These are phyloP conservation scores for Penicillium riverlandense DNA, from an alignment of 495 filamentous ascomycete species.

Conservation along the genomic window DNA sequence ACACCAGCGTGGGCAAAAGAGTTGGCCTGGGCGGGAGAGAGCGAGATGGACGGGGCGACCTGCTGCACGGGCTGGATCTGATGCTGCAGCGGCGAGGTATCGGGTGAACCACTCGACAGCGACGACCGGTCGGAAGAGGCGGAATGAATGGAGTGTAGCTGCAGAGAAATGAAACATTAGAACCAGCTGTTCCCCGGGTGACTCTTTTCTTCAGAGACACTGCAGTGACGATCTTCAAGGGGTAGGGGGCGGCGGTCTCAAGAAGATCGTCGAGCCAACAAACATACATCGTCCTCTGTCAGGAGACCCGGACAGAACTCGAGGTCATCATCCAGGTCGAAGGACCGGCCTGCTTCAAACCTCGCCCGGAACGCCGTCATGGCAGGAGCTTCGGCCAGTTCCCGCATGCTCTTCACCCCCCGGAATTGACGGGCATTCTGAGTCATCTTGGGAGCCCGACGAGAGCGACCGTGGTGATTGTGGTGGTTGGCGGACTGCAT, in stretches of 20 bases:
- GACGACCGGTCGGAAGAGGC: constrained; percentile 89
- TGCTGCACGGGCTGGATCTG: constrained; percentile 70
- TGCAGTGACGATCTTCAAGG: constrained; percentile 5
- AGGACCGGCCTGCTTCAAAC: constrained; percentile 89
- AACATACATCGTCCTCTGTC: constrained; percentile 93
- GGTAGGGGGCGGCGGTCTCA: neutral
- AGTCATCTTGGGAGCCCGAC: constrained; percentile 76
- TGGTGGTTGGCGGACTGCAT: constrained; percentile 39
- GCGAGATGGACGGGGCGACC: constrained; percentile 69
- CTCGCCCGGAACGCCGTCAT: constrained; percentile 70
- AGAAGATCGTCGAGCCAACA: constrained; percentile 3
- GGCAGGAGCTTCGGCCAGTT: constrained; percentile 70
- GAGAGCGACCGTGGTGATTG: constrained; percentile 79
- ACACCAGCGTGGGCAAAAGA: constrained; percentile 57
- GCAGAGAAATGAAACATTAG: constrained; percentile 7
- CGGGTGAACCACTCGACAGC: constrained; percentile 87
- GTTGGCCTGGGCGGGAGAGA: constrained; percentile 62
- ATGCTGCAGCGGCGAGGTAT: constrained; percentile 79
- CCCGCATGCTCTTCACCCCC: constrained; percentile 77
- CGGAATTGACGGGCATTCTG: constrained; percentile 82
- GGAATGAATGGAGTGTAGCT: constrained; percentile 86
- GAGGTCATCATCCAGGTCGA: constrained; percentile 95
- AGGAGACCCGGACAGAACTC: constrained; percentile 92
- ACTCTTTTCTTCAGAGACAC: neutral
- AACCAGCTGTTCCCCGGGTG: constrained; percentile 3